Conservation (phyloP, 805 yeast species). For the Ogataea pignaliae region DNA sequence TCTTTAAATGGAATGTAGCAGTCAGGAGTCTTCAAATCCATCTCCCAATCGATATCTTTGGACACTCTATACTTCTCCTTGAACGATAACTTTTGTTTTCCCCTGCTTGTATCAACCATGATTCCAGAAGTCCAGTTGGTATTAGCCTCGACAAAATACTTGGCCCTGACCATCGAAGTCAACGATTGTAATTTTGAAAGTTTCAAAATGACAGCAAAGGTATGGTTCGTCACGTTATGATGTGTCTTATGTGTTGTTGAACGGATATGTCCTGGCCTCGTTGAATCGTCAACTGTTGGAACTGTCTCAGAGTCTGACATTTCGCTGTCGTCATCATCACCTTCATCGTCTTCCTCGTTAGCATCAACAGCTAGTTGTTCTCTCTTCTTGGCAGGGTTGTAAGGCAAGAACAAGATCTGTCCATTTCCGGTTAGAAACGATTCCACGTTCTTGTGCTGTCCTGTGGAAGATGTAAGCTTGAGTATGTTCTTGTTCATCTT, state of each 20-base stretch:
- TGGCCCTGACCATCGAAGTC: constrained; percentile 34
- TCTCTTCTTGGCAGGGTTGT: constrained; percentile 28
- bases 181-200: constrained; percentile 36
- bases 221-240: constrained; percentile 37
- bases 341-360: constrained; percentile 18
- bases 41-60: constrained; percentile 39
- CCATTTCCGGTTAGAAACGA: constrained; percentile 30
- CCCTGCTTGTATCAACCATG: constrained; percentile 35
- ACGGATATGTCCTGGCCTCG: background rate
- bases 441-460: constrained; percentile 14
- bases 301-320: constrained; percentile 12
- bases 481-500: constrained; percentile 9
- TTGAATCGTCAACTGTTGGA: background rate
- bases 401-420: constrained; percentile 30
- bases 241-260: constrained; percentile 5
- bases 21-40: constrained; percentile 37
- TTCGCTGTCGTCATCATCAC: constrained; percentile 23
- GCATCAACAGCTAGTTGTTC: constrained; percentile 18
- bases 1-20: constrained; percentile 31
- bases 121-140: constrained; percentile 40
- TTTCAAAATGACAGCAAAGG: constrained; percentile 48
- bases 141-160: constrained; percentile 38
- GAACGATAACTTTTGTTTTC: constrained; percentile 35
- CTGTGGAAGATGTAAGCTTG: constrained; percentile 5
- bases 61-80: constrained; percentile 39